Evolutionary conservation across 2,329 filamentous ascomycete species (phyloP).

Genomic region (Phialophora verrucosa): DNA sequence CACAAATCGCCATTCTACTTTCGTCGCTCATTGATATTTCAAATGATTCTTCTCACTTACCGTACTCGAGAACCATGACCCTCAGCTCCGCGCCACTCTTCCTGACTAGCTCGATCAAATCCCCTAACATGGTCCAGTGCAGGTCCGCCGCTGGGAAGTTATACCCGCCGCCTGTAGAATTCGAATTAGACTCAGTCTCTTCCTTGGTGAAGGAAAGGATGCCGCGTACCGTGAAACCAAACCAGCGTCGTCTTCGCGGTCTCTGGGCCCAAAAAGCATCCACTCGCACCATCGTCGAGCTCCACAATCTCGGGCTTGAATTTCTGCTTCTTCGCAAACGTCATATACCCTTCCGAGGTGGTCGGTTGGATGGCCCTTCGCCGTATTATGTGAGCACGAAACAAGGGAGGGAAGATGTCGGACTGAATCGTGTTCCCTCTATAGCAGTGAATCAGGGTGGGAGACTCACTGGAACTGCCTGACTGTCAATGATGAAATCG

Average conservation of each 20-base stretch:
- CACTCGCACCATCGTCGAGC: constrained; percentile 24
- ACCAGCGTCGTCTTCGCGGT: constrained; percentile 31
- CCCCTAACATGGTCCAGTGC: constrained; percentile 28
- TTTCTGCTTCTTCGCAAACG: constrained; percentile 27
- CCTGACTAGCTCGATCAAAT: constrained; percentile 20
- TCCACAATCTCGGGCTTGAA: constrained; percentile 29
- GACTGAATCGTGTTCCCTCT: neutral
- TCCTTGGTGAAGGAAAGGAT: neutral
- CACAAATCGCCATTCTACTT: no score
- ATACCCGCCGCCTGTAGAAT: constrained; percentile 29
- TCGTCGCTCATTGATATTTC: constrained; percentile 13
- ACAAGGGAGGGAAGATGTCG: neutral
- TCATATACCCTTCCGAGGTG: constrained; percentile 21
- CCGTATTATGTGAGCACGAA: neutral
- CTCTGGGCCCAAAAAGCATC: constrained; percentile 30
- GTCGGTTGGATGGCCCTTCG: constrained; percentile 17
- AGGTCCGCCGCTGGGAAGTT: constrained; percentile 20
- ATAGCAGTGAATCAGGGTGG: neutral
- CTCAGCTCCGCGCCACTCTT: constrained; percentile 17
- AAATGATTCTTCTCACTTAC: constrained; percentile 5
- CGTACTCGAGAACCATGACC: constrained; percentile 29
- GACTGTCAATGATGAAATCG: constrained; percentile 16
- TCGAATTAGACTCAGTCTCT: constrained; percentile 7
- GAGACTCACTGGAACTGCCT: constrained; percentile 17
- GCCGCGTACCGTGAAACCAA: constrained; percentile 31